phyloP scores from a whole-genome alignment of 2,329 filamentous ascomycete genomes.

The Aspergillus ruber region DNA sequence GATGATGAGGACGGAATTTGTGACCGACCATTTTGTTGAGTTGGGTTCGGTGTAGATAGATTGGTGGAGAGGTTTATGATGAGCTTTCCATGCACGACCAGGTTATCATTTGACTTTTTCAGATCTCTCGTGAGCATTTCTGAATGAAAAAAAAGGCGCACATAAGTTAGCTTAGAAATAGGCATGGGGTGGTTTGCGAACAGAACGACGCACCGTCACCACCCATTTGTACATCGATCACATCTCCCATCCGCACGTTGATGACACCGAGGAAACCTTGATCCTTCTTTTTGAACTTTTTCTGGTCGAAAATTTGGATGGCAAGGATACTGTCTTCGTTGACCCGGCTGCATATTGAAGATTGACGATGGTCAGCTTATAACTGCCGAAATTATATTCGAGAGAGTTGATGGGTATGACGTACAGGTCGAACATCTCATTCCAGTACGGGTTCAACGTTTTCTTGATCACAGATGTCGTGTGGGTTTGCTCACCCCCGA shows the following conservation, averaged over 20 bases:
- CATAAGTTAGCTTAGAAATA: slow-evolving; percentile 7
- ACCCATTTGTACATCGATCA: slow-evolving; percentile 81
- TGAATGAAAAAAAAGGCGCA: slow-evolving; percentile 25
- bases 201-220: slow-evolving; percentile 67
- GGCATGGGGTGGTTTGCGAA: neutral
- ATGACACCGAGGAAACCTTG: slow-evolving; percentile 97
- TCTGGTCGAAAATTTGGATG: slow-evolving; percentile 98
- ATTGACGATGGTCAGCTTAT: slow-evolving; percentile 8
- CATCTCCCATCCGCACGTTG: slow-evolving; percentile 90
- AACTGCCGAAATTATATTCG: neutral
- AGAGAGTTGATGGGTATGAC: slow-evolving; percentile 24
- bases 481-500: slow-evolving; percentile 96
- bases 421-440: slow-evolving; percentile 98
- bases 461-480: slow-evolving; percentile 97
- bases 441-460: slow-evolving; percentile 99
- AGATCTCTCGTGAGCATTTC: slow-evolving; percentile 97
- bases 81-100: slow-evolving; percentile 94
- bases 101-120: slow-evolving; percentile 96
- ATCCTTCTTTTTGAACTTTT: slow-evolving; percentile 99
- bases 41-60: slow-evolving; percentile 61
- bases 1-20: slow-evolving; percentile 30
- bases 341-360: slow-evolving; percentile 57
- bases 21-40: slow-evolving; percentile 39
- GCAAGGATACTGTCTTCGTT: slow-evolving; percentile 95
- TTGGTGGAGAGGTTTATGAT: slow-evolving; percentile 97